phyloP scores from a whole-genome alignment of 73 alveolate genomes.

The Paramecium bursaria region DNA sequence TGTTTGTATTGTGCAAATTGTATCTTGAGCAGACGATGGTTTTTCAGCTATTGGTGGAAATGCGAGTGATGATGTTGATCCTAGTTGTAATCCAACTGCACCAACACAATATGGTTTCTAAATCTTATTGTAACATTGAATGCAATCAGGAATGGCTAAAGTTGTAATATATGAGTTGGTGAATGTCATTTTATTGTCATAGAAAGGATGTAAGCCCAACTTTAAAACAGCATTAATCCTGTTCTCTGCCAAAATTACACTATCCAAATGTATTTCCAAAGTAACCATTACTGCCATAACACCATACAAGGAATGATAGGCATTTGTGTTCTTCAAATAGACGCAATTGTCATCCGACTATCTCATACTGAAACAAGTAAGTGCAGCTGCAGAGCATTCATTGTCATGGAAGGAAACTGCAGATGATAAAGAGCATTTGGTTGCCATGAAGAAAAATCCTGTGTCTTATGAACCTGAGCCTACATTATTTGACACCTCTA shows the following conservation, averaged over 20 bases:
- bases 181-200: constrained; percentile 15
- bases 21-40: constrained; percentile 26
- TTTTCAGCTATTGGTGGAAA: constrained; percentile 36
- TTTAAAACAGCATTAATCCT: background rate
- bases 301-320: constrained; percentile 9
- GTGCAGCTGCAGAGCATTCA: constrained; percentile 22
- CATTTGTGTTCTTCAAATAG: background rate
- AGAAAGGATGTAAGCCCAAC: background rate
- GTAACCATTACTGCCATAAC: background rate
- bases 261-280: background rate
- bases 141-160: constrained; percentile 23
- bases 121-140: background rate
- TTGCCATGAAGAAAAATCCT: constrained; percentile 56
- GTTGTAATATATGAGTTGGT: constrained; percentile 6
- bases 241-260: background rate
- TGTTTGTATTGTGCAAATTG: constrained; percentile 44
- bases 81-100: constrained; percentile 5
- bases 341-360: background rate
- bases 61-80: constrained; percentile 19
- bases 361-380: constrained; percentile 29
- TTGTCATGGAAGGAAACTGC: constrained; percentile 22
- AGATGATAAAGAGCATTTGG: constrained; percentile 2
- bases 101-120: constrained; percentile 7
- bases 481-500: constrained; percentile 33
- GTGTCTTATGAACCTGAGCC: constrained; percentile 60